Evolutionary conservation across 2,329 filamentous ascomycete genomes (phyloP), one percentile per base, ranked within the genome.

Genomic region (Ambrosiella cleistominuta): DNA sequence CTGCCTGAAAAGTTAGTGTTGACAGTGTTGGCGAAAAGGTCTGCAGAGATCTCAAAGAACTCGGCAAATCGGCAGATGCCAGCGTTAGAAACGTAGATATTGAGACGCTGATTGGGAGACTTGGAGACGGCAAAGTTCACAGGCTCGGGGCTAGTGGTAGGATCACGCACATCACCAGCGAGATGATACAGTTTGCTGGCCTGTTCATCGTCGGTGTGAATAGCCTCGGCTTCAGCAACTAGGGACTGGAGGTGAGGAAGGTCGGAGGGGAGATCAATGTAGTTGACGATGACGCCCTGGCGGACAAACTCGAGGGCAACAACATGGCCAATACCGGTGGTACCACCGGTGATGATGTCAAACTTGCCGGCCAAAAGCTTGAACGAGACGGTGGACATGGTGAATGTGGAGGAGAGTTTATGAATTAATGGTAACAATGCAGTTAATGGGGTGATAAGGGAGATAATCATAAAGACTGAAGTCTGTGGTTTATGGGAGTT

Each of bases 61-160:
- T 94, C 86, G 60, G 85, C 83, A 70, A 96, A 96, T 62, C 86
- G 79, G 74, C 88, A 95, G 60, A 95, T 79, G 6, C 89, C 89
- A 3, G 89, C 89, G 71, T 95, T 95, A 68, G 82, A 87, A 36
- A 95, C 85, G 69, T 91, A 91, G 6, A 95, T 74, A 69, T 88
- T 84, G 39, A 89, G 71, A 3, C 80, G 74, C 0, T 71, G 70
- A 3, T 71, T 67, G 12, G 76, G 74, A 67, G 81, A 85, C 52
- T 71, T 71, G 60, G 76, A 68, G 1, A 90, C 83, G 0, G 85
- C 82, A 62, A 76, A 74, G 11, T 73, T 70, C 5, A 95, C 82
- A 27, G 95, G 76, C 36, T 76, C 71, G 49, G 75, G 72, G 7
- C 86, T 86, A 0, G 88, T 90, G 61, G 81, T 78, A 0, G 85